Conservation (phyloP, 2,329 filamentous ascomycete species). For the Colletotrichum chrysophilum region DNA sequence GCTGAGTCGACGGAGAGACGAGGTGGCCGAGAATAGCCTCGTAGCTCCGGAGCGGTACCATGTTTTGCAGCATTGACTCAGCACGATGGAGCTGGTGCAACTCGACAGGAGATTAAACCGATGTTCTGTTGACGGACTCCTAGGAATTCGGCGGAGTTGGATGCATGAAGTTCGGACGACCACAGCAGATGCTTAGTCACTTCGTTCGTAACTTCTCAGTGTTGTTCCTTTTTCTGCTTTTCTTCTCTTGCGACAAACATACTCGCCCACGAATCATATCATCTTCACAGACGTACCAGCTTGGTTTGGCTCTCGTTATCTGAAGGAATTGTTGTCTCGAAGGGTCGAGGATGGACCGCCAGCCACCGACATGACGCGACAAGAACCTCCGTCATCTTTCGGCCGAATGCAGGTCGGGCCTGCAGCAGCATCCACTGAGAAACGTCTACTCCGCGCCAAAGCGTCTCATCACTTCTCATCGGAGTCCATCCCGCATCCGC, state of each 20-base stretch:
- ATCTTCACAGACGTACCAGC: not conserved
- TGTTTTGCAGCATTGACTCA: not conserved
- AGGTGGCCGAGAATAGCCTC: not conserved
- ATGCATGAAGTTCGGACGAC: not conserved
- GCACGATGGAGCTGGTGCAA: slow-evolving; percentile 4
- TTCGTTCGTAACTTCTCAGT: not conserved
- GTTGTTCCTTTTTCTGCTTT: not conserved
- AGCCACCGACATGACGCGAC: not conserved
- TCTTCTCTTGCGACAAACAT: not conserved
- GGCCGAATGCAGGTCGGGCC: not conserved
- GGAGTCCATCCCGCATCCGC: not conserved
- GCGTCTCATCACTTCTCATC: not conserved
- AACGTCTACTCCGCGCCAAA: not conserved
- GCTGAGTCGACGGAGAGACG: not conserved
- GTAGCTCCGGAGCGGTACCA: not conserved
- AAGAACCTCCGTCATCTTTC: not conserved
- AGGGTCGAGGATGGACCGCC: not conserved
- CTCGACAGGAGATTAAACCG: not conserved
- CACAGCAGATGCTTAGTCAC: not conserved
- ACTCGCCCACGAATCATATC: not conserved
- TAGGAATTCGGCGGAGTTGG: not conserved
- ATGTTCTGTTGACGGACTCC: not conserved
- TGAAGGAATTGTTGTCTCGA: not conserved
- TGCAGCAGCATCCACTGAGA: not conserved
- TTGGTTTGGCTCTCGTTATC: not conserved